Conservation (phyloP, 108 stramenopile genomes). For the Nitzschia sp. region DNA sequence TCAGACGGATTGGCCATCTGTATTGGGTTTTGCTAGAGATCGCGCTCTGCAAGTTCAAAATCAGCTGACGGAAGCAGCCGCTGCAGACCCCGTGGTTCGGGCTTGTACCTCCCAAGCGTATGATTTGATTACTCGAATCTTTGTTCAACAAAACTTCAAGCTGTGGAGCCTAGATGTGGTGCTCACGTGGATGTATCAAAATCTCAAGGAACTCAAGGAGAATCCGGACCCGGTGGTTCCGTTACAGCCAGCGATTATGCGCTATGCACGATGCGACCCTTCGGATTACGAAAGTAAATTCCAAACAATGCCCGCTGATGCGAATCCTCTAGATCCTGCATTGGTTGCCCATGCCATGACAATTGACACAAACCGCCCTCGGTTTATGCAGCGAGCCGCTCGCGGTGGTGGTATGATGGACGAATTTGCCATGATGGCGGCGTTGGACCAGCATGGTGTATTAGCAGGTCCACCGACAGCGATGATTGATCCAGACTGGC, state of each 20-base stretch:
- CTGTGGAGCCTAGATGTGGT: constrained; percentile 43
- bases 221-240: constrained; percentile 10
- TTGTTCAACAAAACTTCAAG: constrained; percentile 51
- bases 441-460: constrained; percentile 16
- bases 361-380: constrained; percentile 65
- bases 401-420: constrained; percentile 7
- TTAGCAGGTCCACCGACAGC: constrained; percentile 42
- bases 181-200: constrained; percentile 29
- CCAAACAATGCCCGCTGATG: constrained; percentile 74
- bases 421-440: constrained; percentile 34
- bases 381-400: constrained; percentile 53
- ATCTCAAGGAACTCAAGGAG: constrained; percentile 20
- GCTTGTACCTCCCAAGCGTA: constrained; percentile 26
- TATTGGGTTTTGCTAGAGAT: constrained; percentile 19
- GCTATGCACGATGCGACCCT: constrained; percentile 67
- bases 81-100: constrained; percentile 11
- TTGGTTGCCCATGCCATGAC: constrained; percentile 73
- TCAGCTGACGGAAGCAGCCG: not conserved
- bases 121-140: constrained; percentile 40
- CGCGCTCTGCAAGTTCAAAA: not conserved
- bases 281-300: constrained; percentile 66
- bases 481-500: constrained; percentile 78
- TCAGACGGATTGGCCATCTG: constrained; percentile 57
- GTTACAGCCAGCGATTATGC: constrained; percentile 52
- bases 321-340: constrained; percentile 70